Conservation (phyloP, 2,329 filamentous ascomycete genomes). For the Neonectria sp. region DNA sequence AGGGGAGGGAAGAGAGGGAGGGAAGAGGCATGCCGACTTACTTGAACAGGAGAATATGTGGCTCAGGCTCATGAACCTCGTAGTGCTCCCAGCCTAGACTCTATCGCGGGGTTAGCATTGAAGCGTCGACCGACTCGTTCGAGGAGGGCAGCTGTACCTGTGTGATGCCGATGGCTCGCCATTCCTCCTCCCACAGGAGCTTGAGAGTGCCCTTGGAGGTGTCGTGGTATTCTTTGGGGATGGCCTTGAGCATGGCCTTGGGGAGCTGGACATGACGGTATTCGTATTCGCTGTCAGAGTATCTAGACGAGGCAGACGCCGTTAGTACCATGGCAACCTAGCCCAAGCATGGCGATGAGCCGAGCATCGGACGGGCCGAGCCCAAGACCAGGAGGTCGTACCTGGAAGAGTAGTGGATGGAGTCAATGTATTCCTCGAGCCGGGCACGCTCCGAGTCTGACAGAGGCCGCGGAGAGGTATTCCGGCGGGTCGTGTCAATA, state of each 20-base stretch:
- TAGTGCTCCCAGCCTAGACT: conserved; percentile 99
- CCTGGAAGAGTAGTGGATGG: conserved; percentile 96
- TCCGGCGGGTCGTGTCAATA: conserved; percentile 88
- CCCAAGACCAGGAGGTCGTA: conserved; percentile 58
- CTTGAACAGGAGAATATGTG: conserved; percentile 99
- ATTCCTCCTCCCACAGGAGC: conserved; percentile 98
- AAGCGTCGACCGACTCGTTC: not conserved
- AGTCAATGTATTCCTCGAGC: conserved; percentile 92
- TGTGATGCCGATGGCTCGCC: conserved; percentile 96
- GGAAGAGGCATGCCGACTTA: conserved; percentile 63
- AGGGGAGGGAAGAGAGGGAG: not conserved
- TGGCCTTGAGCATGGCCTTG: conserved; percentile 97
- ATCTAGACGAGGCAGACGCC: conserved; percentile 68
- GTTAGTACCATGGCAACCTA: conserved; percentile 4
- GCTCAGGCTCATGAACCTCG: conserved; percentile 98
- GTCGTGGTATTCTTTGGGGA: conserved; percentile 96
- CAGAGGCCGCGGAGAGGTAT: conserved; percentile 86
- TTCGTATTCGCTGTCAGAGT: conserved; percentile 93
- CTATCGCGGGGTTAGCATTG: conserved; percentile 62
- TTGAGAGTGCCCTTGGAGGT: conserved; percentile 91
- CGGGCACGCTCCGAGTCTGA: conserved; percentile 85
- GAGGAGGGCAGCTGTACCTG: conserved; percentile 73
- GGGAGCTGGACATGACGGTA: conserved; percentile 98
- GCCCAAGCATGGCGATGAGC: not conserved
- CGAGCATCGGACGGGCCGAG: conserved; percentile 41